Percentiles rank a stretch among this genome's conserved stretches.
Conservation (phyloP, 1,139 yeast genomes). For the Blastobotrys apis region DNA sequence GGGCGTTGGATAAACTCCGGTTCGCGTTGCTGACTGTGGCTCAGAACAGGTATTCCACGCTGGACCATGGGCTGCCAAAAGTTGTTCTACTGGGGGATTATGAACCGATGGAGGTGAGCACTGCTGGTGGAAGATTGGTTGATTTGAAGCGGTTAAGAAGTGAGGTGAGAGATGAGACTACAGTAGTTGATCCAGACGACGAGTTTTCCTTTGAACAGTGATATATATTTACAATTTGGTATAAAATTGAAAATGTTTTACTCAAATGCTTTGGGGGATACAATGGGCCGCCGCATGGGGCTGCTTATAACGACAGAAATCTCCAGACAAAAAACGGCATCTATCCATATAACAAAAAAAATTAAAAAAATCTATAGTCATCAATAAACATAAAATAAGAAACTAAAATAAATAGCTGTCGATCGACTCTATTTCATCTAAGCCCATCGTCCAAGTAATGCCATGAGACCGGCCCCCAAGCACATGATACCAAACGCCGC, state of each 20-base stretch:
- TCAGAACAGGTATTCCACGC: conserved; percentile 1
- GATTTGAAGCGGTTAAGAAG: neutral
- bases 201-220: no score
- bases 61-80: neutral
- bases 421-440: conserved; percentile 29
- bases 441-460: conserved; percentile 87
- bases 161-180: no score
- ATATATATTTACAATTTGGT: no score
- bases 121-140: conserved; percentile 1
- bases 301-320: no score
- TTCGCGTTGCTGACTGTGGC: conserved; percentile 3
- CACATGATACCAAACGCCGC: conserved; percentile 43
- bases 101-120: neutral
- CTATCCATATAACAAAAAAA: neutral
- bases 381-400: conserved; percentile 2
- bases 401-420: neutral
- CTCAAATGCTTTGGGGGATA: no score
- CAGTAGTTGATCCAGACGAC: no score
- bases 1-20: neutral
- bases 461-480: conserved; percentile 79
- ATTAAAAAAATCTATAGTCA: neutral
- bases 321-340: no score
- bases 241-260: no score
- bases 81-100: neutral
- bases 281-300: no score